These are phyloP conservation scores for Sclerotinia minor DNA, from an alignment of 2,329 filamentous ascomycete genomes.

Conservation along the genomic window DNA sequence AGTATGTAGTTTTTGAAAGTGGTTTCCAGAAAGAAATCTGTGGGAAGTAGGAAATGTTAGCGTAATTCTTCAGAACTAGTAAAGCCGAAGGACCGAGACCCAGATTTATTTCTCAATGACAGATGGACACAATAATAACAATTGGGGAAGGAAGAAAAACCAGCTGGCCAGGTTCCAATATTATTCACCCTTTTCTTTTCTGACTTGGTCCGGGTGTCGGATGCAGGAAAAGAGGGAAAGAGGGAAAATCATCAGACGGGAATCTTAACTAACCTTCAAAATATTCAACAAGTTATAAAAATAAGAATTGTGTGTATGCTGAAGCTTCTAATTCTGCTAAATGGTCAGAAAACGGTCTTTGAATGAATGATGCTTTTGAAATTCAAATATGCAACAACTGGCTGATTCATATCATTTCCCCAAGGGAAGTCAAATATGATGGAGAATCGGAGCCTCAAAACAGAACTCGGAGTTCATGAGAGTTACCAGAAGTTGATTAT, in stretches of 20 bases:
- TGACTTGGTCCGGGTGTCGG: not conserved
- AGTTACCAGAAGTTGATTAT: not conserved
- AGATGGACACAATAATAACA: not conserved
- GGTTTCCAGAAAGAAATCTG: constrained; percentile 10
- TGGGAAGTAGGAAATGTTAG: constrained; percentile 16
- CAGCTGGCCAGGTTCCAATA: not conserved
- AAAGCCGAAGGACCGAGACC: constrained; percentile 12
- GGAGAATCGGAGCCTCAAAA: not conserved
- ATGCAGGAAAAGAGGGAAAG: not conserved
- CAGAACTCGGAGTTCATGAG: not conserved
- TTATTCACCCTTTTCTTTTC: constrained; percentile 6
- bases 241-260: not conserved
- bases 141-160: not conserved
- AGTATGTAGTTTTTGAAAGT: constrained; percentile 2
- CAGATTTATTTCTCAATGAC: not conserved
- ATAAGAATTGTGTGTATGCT: not conserved
- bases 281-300: not conserved
- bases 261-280: constrained; percentile 2
- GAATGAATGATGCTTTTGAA: not conserved
- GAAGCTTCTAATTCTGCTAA: not conserved
- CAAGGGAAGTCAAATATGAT: not conserved
- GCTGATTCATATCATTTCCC: constrained; percentile 2
- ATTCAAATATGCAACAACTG: constrained; percentile 2
- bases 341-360: not conserved
- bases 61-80: constrained; percentile 10